Conservation (phyloP, 2,329 filamentous ascomycete species). For the Thyridium curvatum region DNA sequence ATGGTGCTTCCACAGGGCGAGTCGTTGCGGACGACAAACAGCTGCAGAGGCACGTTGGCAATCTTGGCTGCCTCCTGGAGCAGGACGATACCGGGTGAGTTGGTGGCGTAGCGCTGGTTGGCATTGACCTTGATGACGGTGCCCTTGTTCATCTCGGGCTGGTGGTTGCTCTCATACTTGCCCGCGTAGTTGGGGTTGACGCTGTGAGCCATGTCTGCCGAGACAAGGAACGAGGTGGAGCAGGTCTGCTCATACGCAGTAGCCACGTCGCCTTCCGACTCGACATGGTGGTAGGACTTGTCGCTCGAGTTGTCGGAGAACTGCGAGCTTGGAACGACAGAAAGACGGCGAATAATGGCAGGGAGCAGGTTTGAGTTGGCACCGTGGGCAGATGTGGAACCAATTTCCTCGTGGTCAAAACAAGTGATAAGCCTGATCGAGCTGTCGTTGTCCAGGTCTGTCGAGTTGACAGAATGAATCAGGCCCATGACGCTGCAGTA, state of each 20-base stretch:
- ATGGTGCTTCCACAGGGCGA: conserved; percentile 94
- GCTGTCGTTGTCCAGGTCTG: conserved; percentile 56
- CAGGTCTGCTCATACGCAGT: conserved; percentile 93
- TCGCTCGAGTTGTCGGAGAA: conserved; percentile 41
- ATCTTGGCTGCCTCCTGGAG: conserved; percentile 77
- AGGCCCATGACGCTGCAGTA: conserved; percentile 85
- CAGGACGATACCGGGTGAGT: conserved; percentile 89
- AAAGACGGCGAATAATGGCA: conserved; percentile 78
- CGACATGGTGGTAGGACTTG: conserved; percentile 55
- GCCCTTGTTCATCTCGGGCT: conserved; percentile 93
- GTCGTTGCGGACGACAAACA: conserved; percentile 96
- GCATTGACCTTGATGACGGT: conserved; percentile 98
- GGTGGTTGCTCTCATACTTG: conserved; percentile 89
- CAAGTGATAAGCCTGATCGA: conserved; percentile 87
- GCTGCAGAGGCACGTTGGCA: conserved; percentile 77
- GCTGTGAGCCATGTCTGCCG: conserved; percentile 95
- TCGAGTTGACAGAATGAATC: conserved; percentile 66
- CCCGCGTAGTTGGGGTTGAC: conserved; percentile 90
- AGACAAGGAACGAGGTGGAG: conserved; percentile 85
- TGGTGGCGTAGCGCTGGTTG: conserved; percentile 94
- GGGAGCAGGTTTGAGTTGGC: conserved; percentile 90
- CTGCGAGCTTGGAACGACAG: conserved; percentile 58
- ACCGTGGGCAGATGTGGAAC: conserved; percentile 85
- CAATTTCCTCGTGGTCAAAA: conserved; percentile 98
- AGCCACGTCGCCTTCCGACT: conserved; percentile 52